Base-by-base conservation (phyloP, 2,329 filamentous ascomycete species). In the Sporothrix schenckii region DNA sequence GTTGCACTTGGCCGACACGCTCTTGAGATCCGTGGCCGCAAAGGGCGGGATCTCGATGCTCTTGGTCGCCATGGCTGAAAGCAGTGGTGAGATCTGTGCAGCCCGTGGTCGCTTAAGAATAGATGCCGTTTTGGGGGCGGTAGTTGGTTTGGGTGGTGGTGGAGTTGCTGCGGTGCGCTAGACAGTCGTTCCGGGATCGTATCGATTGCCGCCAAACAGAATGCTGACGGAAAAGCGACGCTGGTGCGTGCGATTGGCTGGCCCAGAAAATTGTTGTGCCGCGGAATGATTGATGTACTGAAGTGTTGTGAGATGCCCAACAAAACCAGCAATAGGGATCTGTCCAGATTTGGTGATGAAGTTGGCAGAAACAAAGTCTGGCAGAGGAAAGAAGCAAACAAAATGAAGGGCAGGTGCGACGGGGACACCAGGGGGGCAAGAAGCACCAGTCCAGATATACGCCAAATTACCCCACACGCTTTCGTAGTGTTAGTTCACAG, bases 1-100 rank as follows among this genome's bases (percentile, higher is more conserved):
- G 70, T 86, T 83, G 77, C 89, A 86, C 54, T 86, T 86, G 72
- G 79, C 79, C 16, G 88, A 81, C 78, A 97, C 93, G 54, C 85
- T 82, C 70, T 91, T 88, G 61, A 92, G 78, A 2, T 89, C 78
- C 1, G 92, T 94, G 69, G 82, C 80, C 79, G 87, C 80, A 75
- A 91, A 88, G 53, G 81, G 75, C 47, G 80, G 75, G 71, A 88
- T 83, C 77, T 77, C 71, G 19, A 67, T 27, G 60, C 24, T 66
- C 16, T 53, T 27, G 3, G 66, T 74, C 19, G 80, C 78, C 82
- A 85, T 85, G 74, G 34, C 47, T 50, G 58, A 44, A 34, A 41
- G 41, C 0, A 41, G 1, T 6, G 11, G 41, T 4, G 19, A 50
- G 50, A 27, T 66, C 5, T 16, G 41, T 54, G 47, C n/a, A 27